Evolutionary conservation across 495 filamentous ascomycete genomes (phyloP).

Genomic region (Hyaloscypha bicolor): DNA sequence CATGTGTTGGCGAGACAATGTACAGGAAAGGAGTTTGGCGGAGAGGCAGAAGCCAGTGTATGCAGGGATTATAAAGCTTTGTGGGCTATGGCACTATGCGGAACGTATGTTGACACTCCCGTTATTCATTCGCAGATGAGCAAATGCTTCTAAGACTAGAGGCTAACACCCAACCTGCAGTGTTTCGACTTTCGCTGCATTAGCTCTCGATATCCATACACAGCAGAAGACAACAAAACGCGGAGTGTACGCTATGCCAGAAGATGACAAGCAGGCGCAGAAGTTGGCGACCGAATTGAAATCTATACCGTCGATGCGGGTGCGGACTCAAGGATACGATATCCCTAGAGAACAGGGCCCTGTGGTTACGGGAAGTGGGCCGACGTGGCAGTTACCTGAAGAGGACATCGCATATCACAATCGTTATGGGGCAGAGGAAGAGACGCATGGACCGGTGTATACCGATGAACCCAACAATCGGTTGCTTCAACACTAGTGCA

Average conservation of each 20-base stretch:
- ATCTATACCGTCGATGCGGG: background rate
- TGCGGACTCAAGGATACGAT: constrained; percentile 18
- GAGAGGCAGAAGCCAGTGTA: constrained; percentile 58
- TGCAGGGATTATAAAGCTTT: constrained; percentile 69
- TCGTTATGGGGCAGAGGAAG: constrained; percentile 29
- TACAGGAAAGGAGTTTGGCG: constrained; percentile 55
- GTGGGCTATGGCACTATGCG: constrained; percentile 61
- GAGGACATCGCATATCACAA: constrained; percentile 30
- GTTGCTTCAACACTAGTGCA: constrained; percentile 8
- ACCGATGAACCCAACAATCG: constrained; percentile 7
- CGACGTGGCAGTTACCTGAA: constrained; percentile 3
- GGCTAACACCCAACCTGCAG: constrained; percentile 4
- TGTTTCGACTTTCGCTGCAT: constrained; percentile 46
- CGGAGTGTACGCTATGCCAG: constrained; percentile 49
- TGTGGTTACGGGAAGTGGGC: background rate
- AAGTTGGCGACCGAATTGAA: constrained; percentile 24
- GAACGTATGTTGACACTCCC: constrained; percentile 33
- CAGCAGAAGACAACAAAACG: constrained; percentile 44
- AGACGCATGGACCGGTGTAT: constrained; percentile 22
- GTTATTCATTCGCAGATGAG: background rate
- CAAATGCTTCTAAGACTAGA: background rate
- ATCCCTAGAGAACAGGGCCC: constrained; percentile 17
- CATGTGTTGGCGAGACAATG: constrained; percentile 55
- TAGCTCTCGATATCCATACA: constrained; percentile 55
- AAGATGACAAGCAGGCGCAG: constrained; percentile 30